Base-by-base conservation (phyloP, 495 filamentous ascomycete species). In the Penicillium antarcticum region DNA sequence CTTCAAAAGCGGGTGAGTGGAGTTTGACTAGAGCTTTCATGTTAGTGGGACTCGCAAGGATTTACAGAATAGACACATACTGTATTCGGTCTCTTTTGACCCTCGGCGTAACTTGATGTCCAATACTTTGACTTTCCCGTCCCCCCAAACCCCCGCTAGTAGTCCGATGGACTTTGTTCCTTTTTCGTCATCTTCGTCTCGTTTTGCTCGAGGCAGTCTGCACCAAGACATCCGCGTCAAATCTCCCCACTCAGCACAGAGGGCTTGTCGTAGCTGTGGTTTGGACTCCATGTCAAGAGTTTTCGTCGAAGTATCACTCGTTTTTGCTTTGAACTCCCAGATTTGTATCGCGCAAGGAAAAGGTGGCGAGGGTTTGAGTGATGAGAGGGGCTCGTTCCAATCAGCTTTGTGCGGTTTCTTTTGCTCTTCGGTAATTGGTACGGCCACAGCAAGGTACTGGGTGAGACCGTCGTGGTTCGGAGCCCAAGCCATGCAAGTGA, bases 181-280 rank as follows among this genome's bases (percentile, higher is more conserved):
- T 21, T 68, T 60, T 38, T 70, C 47, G 1, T 68, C 62, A 26
- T 76, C 70, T 38, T 70, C 59, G 1, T 68, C 64, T 37, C 65
- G 62, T 16, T 56, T 52, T 42, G 57, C 58, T 48, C 73, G 69
- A 6, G 68, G 67, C 57, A 81, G 67, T 26, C 80, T 82, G 56
- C 85, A 88, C 83, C 84, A 88, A 44, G 78, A 68, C 16, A 88
- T 70, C n/a, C 74, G 70, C 46, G 74, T 76, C 12, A 83, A 57
- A 45, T 78, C 67, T 4, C 84, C 86, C 83, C 85, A 88, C 6
- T 83, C 71, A 3, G 80, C 78, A 57, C 84, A 87, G 16, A 87
- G 53, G 3, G 78, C 73, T n/a, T 78, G 58, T 38, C 63, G 69
- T 45, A 82, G 61, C 42, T 53, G 58, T 12, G 80, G 78, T 24